Evolutionary conservation across 2,329 filamentous ascomycete genomes (phyloP).

Genomic region (Epichloe baconii): DNA sequence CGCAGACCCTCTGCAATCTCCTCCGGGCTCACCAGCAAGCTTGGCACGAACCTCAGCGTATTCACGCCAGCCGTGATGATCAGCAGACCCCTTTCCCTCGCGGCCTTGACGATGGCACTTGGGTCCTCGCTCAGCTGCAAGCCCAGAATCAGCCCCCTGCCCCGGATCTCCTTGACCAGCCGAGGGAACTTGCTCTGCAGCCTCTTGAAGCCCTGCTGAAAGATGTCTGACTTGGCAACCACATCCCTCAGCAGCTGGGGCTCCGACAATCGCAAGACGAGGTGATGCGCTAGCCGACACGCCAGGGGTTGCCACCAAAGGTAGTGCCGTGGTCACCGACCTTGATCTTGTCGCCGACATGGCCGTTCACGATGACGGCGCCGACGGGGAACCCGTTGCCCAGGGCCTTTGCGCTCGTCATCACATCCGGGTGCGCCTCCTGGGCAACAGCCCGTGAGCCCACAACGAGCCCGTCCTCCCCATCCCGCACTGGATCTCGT

Average conservation of each 20-base stretch:
- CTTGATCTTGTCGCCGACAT: conserved; percentile 28
- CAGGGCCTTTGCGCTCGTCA: conserved; percentile 90
- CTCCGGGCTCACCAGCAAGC: conserved; percentile 63
- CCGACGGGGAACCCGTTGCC: conserved; percentile 95
- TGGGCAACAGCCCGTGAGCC: conserved; percentile 67
- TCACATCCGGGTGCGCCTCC: conserved; percentile 82
- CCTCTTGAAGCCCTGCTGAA: conserved; percentile 33
- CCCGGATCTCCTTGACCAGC: conserved; percentile 66
- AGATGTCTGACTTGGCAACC: conserved; percentile 45
- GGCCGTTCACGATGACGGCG: conserved; percentile 38
- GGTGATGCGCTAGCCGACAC: conserved; percentile 72
- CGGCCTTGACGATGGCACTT: conserved; percentile 64
- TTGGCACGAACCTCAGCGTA: conserved; percentile 83
- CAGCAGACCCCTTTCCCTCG: conserved; percentile 73
- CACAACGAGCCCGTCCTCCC: conserved; percentile 78
- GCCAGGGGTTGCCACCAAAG: conserved; percentile 88
- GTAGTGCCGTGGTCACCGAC: conserved; percentile 84
- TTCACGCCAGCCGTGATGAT: conserved; percentile 90
- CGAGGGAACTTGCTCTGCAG: conserved; percentile 44
- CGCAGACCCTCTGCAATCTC: conserved; percentile 69
- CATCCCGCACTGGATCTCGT: conserved; percentile 95
- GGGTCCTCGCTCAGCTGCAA: conserved; percentile 69
- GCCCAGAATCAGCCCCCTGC: conserved; percentile 74
- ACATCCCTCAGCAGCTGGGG: conserved; percentile 58
- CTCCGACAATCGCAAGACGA: conserved; percentile 64